Percentiles rank a stretch among this genome's conserved stretches.
phyloP scores from a whole-genome alignment of 176 grass and related monocot species.

The Aegilops longissima region DNA sequence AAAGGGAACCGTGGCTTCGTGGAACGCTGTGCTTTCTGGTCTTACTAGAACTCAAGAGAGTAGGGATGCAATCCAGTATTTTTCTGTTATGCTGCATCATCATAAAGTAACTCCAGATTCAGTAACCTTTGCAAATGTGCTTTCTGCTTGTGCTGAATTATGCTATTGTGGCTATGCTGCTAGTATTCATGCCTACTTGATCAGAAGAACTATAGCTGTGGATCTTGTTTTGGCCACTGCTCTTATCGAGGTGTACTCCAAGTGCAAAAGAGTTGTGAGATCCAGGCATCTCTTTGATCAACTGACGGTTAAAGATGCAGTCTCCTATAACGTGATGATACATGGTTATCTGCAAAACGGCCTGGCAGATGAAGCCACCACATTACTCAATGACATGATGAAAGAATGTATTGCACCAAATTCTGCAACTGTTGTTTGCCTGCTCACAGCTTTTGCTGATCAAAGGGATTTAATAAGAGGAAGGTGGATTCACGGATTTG shows the following conservation, averaged over 20 bases:
- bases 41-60: slow-evolving; percentile 31
- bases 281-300: slow-evolving; percentile 54
- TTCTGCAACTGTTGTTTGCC: slow-evolving; percentile 40
- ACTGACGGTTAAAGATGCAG: slow-evolving; percentile 41
- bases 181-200: slow-evolving; percentile 58
- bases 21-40: slow-evolving; percentile 58
- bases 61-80: slow-evolving; percentile 37
- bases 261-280: slow-evolving; percentile 33
- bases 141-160: slow-evolving; percentile 58
- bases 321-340: slow-evolving; percentile 60
- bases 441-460: slow-evolving; percentile 49
- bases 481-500: slow-evolving; percentile 50
- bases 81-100: slow-evolving; percentile 48
- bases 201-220: slow-evolving; percentile 51
- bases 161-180: slow-evolving; percentile 28
- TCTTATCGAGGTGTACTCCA: slow-evolving; percentile 58
- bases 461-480: slow-evolving; percentile 44
- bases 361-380: slow-evolving; percentile 32
- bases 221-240: slow-evolving; percentile 60
- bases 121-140: slow-evolving; percentile 52
- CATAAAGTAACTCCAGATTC: slow-evolving; percentile 52
- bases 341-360: slow-evolving; percentile 52
- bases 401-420: slow-evolving; percentile 37
- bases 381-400: slow-evolving; percentile 42
- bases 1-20: slow-evolving; percentile 39